Percentiles rank a stretch among this genome's conserved stretches.
Evolutionary conservation across 176 grass and related monocot genomes (phyloP).

Genomic region (Eragrostis nindensis): DNA sequence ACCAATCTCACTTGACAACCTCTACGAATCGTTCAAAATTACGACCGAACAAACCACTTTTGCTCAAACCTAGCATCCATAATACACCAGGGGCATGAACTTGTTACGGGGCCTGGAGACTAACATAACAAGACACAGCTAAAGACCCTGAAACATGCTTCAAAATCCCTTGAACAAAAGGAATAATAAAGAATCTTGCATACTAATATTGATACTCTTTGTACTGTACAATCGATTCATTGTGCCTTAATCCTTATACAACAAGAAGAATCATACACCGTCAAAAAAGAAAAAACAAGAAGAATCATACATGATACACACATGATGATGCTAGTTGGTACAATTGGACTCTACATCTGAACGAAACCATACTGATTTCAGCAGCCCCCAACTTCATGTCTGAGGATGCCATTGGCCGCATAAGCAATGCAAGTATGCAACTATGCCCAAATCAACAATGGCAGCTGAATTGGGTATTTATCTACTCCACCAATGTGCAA

Average conservation of each 20-base stretch:
- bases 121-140: neutral
- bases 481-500: slow-evolving; percentile 24
- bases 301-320: neutral
- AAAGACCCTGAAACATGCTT: neutral
- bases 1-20: slow-evolving; percentile 13
- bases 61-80: neutral
- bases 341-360: slow-evolving; percentile 4
- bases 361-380: slow-evolving; percentile 24
- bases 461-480: slow-evolving; percentile 1
- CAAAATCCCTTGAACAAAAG: neutral
- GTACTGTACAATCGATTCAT: neutral
- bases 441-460: slow-evolving; percentile 5
- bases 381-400: neutral
- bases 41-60: neutral
- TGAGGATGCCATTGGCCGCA: neutral
- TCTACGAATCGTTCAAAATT: neutral
- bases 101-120: neutral
- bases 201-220: slow-evolving; percentile 12
- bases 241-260: neutral
- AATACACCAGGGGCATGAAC: neutral
- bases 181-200: no score
- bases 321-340: neutral
- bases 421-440: slow-evolving; percentile 6
- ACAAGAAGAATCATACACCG: no score
- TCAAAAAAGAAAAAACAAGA: no score